Percentiles rank a stretch among this genome's conserved stretches.
phyloP scores from a whole-genome alignment of 2,329 filamentous ascomycete genomes.

The Trichoderma koningii region DNA sequence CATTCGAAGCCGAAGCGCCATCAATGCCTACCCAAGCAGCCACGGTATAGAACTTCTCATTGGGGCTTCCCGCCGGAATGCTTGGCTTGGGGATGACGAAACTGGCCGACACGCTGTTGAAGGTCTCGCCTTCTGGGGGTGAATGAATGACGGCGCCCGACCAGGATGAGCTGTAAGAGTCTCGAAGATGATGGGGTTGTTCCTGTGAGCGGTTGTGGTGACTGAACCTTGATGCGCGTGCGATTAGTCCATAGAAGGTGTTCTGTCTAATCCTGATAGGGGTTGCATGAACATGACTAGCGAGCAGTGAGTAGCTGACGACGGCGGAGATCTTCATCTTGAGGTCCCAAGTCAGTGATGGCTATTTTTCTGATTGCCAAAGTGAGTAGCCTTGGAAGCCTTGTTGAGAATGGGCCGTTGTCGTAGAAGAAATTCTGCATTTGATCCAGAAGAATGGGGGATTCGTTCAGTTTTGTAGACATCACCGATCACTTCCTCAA shows the following conservation, averaged over 20 bases:
- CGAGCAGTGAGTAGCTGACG: slow-evolving; percentile 12
- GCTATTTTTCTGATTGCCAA: background rate
- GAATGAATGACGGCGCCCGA: slow-evolving; percentile 16
- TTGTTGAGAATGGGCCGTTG: background rate
- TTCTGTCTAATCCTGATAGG: background rate
- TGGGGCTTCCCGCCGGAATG: background rate
- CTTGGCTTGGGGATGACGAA: slow-evolving; percentile 6
- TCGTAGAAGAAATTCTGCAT: background rate
- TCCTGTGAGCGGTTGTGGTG: background rate
- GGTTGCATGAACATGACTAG: slow-evolving; percentile 4
- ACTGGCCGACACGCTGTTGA: slow-evolving; percentile 10
- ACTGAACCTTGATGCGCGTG: background rate
- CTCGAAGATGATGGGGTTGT: background rate
- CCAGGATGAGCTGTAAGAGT: slow-evolving; percentile 16
- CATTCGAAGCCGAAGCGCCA: slow-evolving; percentile 43
- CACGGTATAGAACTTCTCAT: background rate
- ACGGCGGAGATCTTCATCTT: slow-evolving; percentile 14
- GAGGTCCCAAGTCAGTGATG: background rate
- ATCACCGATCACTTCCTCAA: background rate
- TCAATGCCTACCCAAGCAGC: slow-evolving; percentile 50
- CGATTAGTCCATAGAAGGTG: background rate
- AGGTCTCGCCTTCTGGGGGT: slow-evolving; percentile 7
- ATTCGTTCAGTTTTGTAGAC: slow-evolving; percentile 10
- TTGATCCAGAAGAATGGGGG: background rate
- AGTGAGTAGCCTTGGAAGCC: background rate